Conservation (phyloP, 257 asterid species). For the Avicennia marina region DNA sequence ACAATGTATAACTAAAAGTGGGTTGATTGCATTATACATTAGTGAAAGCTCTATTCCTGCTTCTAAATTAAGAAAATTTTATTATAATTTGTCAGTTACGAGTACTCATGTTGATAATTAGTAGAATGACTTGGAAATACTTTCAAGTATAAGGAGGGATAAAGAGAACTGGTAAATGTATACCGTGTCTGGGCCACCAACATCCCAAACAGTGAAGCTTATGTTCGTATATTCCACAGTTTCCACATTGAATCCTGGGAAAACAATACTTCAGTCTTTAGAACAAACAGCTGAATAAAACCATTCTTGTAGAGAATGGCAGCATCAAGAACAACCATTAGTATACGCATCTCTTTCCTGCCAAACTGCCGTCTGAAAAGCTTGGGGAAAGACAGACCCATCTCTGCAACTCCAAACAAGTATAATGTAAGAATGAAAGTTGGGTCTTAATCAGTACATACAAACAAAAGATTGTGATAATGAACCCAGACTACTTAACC, state of each 20-base stretch:
- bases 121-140: not conserved
- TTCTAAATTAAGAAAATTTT: not conserved
- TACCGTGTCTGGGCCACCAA: constrained; percentile 53
- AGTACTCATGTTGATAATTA: not conserved
- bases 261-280: constrained; percentile 1
- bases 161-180: not conserved
- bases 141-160: not conserved
- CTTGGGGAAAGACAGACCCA: constrained; percentile 45
- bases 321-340: constrained; percentile 49
- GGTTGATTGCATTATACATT: not conserved
- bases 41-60: not conserved
- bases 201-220: constrained; percentile 56
- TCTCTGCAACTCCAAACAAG: constrained; percentile 25
- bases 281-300: not conserved
- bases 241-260: no score
- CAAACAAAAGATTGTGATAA: not conserved
- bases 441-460: not conserved
- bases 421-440: not conserved
- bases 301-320: constrained; percentile 37
- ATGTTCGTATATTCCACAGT: constrained; percentile 48
- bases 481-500: no score
- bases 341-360: constrained; percentile 49
- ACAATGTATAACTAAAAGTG: not conserved
- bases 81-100: no score
- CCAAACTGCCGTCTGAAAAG: constrained; percentile 48